Conservation (phyloP, 768 basidiomycete genomes). For the Boletus eberwhitei region DNA sequence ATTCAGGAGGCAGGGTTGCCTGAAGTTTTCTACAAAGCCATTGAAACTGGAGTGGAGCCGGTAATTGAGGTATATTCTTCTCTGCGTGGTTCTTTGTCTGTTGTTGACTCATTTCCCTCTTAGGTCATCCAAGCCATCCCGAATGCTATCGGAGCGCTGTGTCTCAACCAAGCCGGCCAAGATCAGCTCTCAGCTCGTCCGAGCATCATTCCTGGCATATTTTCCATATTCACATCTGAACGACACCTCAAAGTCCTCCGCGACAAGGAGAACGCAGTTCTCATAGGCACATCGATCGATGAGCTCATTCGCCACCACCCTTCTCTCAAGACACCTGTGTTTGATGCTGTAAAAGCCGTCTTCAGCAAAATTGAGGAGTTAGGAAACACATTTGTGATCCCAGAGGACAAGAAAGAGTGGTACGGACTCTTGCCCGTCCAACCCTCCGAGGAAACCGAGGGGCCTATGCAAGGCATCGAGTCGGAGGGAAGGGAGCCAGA, state of each 20-base stretch:
- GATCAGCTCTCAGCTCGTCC: conserved; percentile 74
- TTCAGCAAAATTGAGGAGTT: conserved; percentile 72
- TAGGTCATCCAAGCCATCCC: conserved; percentile 91
- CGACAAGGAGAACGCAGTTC: conserved; percentile 89
- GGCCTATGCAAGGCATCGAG: conserved; percentile 51
- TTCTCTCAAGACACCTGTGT: conserved; percentile 72
- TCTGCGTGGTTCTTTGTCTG: neutral
- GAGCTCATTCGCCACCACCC: conserved; percentile 98
- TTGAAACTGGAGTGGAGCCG: conserved; percentile 82
- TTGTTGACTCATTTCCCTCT: neutral
- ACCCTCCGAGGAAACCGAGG: conserved; percentile 24
- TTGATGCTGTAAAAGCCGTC: conserved; percentile 70
- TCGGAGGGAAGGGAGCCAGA: conserved; percentile 17
- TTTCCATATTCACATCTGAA: conserved; percentile 84
- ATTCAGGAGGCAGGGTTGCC: conserved; percentile 93
- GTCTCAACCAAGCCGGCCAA: conserved; percentile 88
- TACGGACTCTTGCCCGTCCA: conserved; percentile 51
- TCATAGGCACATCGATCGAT: conserved; percentile 87
- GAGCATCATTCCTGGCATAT: conserved; percentile 79
- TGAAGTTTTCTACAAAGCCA: conserved; percentile 80
- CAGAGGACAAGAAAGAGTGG: conserved; percentile 61
- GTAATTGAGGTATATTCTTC: conserved; percentile 68
- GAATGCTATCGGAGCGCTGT: conserved; percentile 93
- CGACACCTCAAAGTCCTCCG: conserved; percentile 77
- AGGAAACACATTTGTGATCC: conserved; percentile 56